Percentiles rank a stretch among this genome's conserved stretches.
Evolutionary conservation across 2,329 filamentous ascomycete species (phyloP).

Genomic region (Fusarium sp.): DNA sequence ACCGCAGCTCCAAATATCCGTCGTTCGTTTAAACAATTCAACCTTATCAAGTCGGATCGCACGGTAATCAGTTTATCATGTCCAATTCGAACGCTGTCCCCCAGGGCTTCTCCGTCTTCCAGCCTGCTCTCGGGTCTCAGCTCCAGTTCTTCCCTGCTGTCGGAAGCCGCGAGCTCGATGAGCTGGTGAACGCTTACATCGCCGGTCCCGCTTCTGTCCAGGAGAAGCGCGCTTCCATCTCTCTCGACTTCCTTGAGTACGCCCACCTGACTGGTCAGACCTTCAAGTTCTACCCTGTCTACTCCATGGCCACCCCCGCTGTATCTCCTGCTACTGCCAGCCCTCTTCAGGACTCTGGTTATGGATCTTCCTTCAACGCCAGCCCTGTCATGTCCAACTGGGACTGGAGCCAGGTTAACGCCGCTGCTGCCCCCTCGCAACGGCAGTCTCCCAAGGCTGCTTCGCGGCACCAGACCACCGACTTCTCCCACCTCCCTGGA

Average conservation of each 20-base stretch:
- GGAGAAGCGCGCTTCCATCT: constrained; percentile 69
- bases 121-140: constrained; percentile 66
- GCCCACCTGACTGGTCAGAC: constrained; percentile 65
- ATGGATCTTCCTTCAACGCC: constrained; percentile 60
- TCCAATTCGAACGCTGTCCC: constrained; percentile 43
- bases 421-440: constrained; percentile 46
- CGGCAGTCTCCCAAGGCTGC: constrained; percentile 43
- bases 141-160: constrained; percentile 76
- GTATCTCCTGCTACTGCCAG: constrained; percentile 59
- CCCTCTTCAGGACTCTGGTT: constrained; percentile 58
- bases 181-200: constrained; percentile 69
- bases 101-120: constrained; percentile 70
- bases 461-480: constrained; percentile 49
- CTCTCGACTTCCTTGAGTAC: constrained; percentile 70
- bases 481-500: constrained; percentile 68
- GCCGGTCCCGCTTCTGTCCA: constrained; percentile 64
- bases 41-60: constrained; percentile 9
- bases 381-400: constrained; percentile 63
- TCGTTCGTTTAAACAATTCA: constrained; percentile 17
- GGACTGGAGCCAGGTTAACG: constrained; percentile 57
- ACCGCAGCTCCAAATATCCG: constrained; percentile 11
- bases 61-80: constrained; percentile 43
- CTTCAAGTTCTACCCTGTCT: constrained; percentile 71
- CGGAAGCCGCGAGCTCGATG: constrained; percentile 70
- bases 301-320: constrained; percentile 50